These are phyloP conservation scores for Ophiostoma sp. DNA, from an alignment of 2,329 filamentous ascomycete genomes.

Conservation along the genomic window DNA sequence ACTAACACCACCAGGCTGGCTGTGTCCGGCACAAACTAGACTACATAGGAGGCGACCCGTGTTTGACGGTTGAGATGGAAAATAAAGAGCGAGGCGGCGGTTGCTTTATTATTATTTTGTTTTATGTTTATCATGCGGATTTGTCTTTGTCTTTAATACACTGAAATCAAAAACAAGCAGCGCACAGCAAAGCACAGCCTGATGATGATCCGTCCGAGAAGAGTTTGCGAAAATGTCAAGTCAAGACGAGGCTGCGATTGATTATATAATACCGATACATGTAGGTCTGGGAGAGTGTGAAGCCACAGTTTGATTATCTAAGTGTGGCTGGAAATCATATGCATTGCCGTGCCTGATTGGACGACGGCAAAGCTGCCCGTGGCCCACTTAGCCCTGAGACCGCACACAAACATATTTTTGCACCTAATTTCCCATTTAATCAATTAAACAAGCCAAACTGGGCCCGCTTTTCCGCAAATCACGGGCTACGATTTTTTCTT, in stretches of 20 bases:
- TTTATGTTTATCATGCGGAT: constrained; percentile 8
- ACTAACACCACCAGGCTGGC: constrained; percentile 38
- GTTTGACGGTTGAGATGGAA: neutral
- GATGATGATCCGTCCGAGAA: neutral
- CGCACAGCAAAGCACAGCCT: neutral
- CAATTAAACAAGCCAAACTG: neutral
- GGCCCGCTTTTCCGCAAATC: constrained; percentile 19
- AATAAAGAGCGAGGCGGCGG: constrained; percentile 10
- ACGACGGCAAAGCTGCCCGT: constrained; percentile 7
- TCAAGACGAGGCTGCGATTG: neutral
- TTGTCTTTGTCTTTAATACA: constrained; percentile 1
- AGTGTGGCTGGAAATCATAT: neutral
- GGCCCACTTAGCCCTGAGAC: constrained; percentile 28
- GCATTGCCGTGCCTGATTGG: neutral
- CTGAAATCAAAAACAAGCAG: neutral
- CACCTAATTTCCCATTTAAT: neutral
- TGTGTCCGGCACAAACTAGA: constrained; percentile 57
- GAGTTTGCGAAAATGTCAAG: neutral
- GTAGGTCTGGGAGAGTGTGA: neutral
- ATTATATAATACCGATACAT: neutral
- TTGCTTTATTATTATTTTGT: constrained; percentile 7
- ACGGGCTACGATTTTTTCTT: constrained; percentile 22
- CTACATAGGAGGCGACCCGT: neutral
- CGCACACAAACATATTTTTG: constrained; percentile 26
- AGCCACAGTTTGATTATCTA: neutral